phyloP scores from a whole-genome alignment of 2,329 filamentous ascomycete genomes.

The Whalleya microplaca region DNA sequence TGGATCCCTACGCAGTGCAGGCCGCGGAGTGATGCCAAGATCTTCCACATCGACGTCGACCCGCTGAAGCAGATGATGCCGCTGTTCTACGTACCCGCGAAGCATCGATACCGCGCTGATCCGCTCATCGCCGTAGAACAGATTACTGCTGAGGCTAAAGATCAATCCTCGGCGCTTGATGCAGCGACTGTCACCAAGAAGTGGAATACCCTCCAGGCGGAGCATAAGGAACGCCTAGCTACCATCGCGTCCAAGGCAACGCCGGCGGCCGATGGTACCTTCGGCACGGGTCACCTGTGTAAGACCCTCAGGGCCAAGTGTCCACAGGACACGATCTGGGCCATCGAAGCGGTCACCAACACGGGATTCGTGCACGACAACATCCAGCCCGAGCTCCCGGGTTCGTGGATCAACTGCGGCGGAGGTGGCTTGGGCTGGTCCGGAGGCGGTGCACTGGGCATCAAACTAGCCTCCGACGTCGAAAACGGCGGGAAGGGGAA shows the following conservation, averaged over 20 bases:
- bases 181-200: constrained; percentile 44
- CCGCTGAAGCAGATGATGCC: constrained; percentile 74
- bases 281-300: constrained; percentile 56
- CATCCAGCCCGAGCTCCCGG: constrained; percentile 60
- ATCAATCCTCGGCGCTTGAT: constrained; percentile 46
- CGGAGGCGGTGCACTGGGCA: constrained; percentile 53
- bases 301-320: constrained; percentile 41
- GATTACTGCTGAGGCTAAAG: constrained; percentile 58
- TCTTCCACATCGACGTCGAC: constrained; percentile 69
- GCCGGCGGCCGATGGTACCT: constrained; percentile 64
- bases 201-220: constrained; percentile 58
- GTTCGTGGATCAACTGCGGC: constrained; percentile 57
- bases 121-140: constrained; percentile 69
- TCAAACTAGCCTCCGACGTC: constrained; percentile 51
- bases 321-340: constrained; percentile 65
- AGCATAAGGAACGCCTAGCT: constrained; percentile 62
- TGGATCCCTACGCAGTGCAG: constrained; percentile 83
- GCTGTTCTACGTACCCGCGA: constrained; percentile 70
- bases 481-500: constrained; percentile 47
- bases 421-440: constrained; percentile 58
- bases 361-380: constrained; percentile 69
- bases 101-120: constrained; percentile 69
- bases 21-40: constrained; percentile 53
- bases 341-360: constrained; percentile 75
- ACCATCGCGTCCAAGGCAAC: constrained; percentile 59